Conservation (phyloP, 2,329 filamentous ascomycete genomes). For the Ascochyta rabiei region DNA sequence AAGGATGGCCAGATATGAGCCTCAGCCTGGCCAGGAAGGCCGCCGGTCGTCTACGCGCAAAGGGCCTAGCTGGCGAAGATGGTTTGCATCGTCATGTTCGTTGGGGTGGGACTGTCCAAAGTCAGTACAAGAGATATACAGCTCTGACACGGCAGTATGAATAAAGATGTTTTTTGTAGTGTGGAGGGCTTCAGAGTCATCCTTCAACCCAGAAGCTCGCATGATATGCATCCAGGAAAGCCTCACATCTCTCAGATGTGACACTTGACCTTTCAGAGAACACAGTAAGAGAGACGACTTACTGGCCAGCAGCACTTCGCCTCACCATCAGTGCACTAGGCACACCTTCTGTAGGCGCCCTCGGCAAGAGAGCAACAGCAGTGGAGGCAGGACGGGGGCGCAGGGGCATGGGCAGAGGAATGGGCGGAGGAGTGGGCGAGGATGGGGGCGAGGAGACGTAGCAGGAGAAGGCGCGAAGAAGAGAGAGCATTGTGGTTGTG, state of each 20-base stretch:
- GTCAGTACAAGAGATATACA: neutral
- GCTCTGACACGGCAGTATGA: neutral
- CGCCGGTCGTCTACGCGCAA: too few relatives aligned
- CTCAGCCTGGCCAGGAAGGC: too few relatives aligned
- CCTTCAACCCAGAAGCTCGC: neutral
- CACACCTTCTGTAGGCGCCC: neutral
- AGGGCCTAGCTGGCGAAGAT: neutral
- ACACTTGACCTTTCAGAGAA: neutral
- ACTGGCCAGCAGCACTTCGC: neutral
- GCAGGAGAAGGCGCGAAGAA: neutral
- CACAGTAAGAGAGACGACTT: neutral
- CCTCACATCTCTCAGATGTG: neutral
- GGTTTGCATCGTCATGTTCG: neutral
- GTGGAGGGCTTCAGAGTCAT: neutral
- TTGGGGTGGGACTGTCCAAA: neutral
- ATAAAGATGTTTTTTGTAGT: neutral
- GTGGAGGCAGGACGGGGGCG: neutral
- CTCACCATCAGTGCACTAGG: constrained; percentile 3
- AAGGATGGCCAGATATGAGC: too few relatives aligned
- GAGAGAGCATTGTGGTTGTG: neutral
- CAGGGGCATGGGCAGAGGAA: neutral
- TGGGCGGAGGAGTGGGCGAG: neutral
- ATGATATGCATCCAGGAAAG: neutral
- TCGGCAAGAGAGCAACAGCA: neutral
- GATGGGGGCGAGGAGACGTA: neutral